These are phyloP conservation scores for Phoma sp. DNA, from an alignment of 2,329 filamentous ascomycete genomes.

Conservation along the genomic window DNA sequence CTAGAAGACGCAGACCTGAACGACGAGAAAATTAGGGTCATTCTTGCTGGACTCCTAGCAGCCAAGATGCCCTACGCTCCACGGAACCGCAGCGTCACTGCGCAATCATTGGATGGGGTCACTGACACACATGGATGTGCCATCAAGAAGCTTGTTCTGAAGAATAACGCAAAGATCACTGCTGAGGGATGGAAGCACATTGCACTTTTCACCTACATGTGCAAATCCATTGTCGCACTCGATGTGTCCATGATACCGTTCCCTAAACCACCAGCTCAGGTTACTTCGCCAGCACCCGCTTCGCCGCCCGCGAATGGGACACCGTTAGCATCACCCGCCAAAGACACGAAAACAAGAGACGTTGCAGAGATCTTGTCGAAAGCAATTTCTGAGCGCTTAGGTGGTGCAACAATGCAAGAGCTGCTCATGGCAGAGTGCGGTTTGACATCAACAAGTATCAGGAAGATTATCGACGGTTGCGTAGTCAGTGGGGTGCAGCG, in stretches of 20 bases:
- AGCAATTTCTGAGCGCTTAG: slow-evolving; percentile 78
- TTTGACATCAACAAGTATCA: slow-evolving; percentile 73
- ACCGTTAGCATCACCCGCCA: slow-evolving; percentile 8
- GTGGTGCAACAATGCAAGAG: slow-evolving; percentile 78
- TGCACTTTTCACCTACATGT: slow-evolving; percentile 88
- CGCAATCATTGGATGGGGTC: slow-evolving; percentile 15
- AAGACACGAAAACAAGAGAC: slow-evolving; percentile 53
- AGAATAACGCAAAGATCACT: slow-evolving; percentile 86
- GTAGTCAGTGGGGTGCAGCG: slow-evolving; percentile 78
- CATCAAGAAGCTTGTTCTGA: slow-evolving; percentile 85
- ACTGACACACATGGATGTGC: slow-evolving; percentile 62
- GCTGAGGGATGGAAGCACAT: slow-evolving; percentile 91
- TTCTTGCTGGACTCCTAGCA: slow-evolving; percentile 84
- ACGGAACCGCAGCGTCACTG: slow-evolving; percentile 43
- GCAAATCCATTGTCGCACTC: slow-evolving; percentile 81
- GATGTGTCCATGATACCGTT: slow-evolving; percentile 88
- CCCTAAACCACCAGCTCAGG: slow-evolving; percentile 29
- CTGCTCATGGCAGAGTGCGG: slow-evolving; percentile 83
- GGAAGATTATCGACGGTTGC: slow-evolving; percentile 81
- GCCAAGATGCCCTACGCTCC: slow-evolving; percentile 71
- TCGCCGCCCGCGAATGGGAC: slow-evolving; percentile 20
- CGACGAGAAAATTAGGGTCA: slow-evolving; percentile 85
- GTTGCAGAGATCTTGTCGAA: slow-evolving; percentile 73
- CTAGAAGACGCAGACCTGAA: slow-evolving; percentile 87
- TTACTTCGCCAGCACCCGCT: slow-evolving; percentile 25